Evolutionary conservation across 75 land plant species (phyloP), one percentile per base, ranked within the genome.

Genomic region (Sequoiadendron giganteum): DNA sequence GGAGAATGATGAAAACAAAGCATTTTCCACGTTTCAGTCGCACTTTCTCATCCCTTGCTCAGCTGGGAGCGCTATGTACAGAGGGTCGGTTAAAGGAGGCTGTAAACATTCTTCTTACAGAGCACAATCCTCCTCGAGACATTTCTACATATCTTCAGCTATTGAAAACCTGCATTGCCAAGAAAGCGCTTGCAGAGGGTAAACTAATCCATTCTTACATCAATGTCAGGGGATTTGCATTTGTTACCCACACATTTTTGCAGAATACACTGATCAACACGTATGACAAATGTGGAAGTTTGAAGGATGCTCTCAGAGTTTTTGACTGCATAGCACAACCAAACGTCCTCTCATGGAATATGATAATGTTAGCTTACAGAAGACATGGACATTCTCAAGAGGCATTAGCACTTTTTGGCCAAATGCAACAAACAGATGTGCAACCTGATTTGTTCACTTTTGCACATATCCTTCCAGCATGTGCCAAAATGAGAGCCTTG

Each of bases 271-370:
- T 86, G 39, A 34, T 86, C 79, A 36, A 58, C 39, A 73, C 38
- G 79, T 86, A 86, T 81, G 19, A n/a, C 78, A 58, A 73, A 19
- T 65, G 48, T 18, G 39, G 87, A 55, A 42, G 79, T 81, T 28
- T 73, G 78, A n/a, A 40, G 48, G 87, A 86, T n/a, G 87, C 87
- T 39, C 73, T 9, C 73, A n/a, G 40, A 42, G 39, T 86, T n/a
- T 36, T 86, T 28, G 79, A 65, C 19, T 32, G 54, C 4, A 86
- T 86, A 36, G 21, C 84, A 5, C 16, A 43, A 48, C 73, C 42
- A 18, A 40, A 86, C 8, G 25, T 82, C 18, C 13, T 86, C 73
- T 65, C 87, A 55, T 86, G 87, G 87, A 86, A 81, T n/a, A 73
- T 55, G 32, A 86, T 86, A 15, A 68, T 56, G 77, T 32, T 82